Conservation (phyloP, 768 basidiomycete genomes). For the Lyophyllum atratum region DNA sequence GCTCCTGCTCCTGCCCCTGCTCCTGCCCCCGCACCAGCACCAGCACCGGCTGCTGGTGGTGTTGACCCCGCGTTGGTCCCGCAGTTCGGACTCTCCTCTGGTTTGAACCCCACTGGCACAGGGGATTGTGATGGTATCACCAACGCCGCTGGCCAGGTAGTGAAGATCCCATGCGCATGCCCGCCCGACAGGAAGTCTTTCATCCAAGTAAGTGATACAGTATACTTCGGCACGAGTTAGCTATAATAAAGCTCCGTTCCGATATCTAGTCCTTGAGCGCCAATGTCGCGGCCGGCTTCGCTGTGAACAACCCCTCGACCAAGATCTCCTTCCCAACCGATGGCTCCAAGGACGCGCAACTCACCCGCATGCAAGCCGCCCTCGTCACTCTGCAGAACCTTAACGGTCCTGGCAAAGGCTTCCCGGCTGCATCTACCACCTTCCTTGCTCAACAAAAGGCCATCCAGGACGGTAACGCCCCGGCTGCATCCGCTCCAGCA, state of each 20-base stretch:
- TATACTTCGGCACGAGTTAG: not conserved
- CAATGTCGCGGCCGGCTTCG: slow-evolving; percentile 63
- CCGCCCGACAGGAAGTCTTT: slow-evolving; percentile 58
- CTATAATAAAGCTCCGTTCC: not conserved
- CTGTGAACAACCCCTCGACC: slow-evolving; percentile 65
- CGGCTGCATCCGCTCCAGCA: slow-evolving; percentile 19
- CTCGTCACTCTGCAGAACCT: slow-evolving; percentile 76
- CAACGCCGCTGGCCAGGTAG: slow-evolving; percentile 53
- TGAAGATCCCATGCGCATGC: slow-evolving; percentile 67
- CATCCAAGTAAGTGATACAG: slow-evolving; percentile 26
- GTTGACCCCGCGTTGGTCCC: slow-evolving; percentile 51
- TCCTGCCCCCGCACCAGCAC: slow-evolving; percentile 13
- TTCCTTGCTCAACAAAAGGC: slow-evolving; percentile 46
- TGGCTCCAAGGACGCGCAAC: slow-evolving; percentile 49
- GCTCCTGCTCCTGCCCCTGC: not conserved
- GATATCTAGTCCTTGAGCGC: slow-evolving; percentile 40
- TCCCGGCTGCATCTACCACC: slow-evolving; percentile 67
- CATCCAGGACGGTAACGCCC: slow-evolving; percentile 32
- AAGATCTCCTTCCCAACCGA: slow-evolving; percentile 65
- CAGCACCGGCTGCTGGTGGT: slow-evolving; percentile 23
- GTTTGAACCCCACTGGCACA: slow-evolving; percentile 61
- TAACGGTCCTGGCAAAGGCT: slow-evolving; percentile 65
- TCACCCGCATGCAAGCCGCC: slow-evolving; percentile 59
- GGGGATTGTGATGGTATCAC: slow-evolving; percentile 65
- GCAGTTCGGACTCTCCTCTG: slow-evolving; percentile 54